Conservation (phyloP, 164 flowering plant genomes). For the Berberis vulgaris region DNA sequence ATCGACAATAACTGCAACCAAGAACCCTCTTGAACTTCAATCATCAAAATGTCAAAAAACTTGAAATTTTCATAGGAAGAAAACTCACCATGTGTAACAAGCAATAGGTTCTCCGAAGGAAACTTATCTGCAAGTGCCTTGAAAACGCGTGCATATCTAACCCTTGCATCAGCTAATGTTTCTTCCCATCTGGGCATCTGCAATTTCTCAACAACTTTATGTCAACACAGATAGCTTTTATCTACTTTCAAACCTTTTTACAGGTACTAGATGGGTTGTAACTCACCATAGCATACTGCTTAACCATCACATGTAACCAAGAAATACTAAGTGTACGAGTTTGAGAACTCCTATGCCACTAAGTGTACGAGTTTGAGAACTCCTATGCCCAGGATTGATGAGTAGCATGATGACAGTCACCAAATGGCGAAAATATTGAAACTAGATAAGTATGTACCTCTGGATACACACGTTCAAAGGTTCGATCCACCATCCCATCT, state of each 20-base stretch:
- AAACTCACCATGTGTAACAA: conserved; percentile 74
- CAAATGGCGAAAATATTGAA: neutral
- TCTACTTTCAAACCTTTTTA: too few species aligned
- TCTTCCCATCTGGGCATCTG: conserved; percentile 84
- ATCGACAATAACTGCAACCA: neutral
- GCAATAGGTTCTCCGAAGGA: conserved; percentile 66
- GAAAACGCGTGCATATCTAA: conserved; percentile 43
- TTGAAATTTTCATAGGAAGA: neutral
- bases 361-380: neutral
- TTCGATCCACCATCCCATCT: conserved; percentile 55
- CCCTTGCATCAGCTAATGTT: conserved; percentile 30
- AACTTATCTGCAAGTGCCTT: conserved; percentile 64
- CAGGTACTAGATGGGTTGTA: too few species aligned
- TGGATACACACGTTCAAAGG: conserved; percentile 35
- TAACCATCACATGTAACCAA: too few species aligned
- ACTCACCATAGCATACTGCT: too few species aligned
- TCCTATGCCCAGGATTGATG: neutral
- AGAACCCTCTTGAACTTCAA: neutral
- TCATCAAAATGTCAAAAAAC: neutral
- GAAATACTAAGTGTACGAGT: too few species aligned
- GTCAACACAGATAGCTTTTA: too few species aligned
- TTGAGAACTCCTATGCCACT: neutral
- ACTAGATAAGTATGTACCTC: conserved; percentile 28
- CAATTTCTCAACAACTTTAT: neutral
- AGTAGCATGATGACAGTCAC: neutral